These are phyloP conservation scores for Ophiostoma perfectum DNA, from an alignment of 2,329 filamentous ascomycete species.

Conservation along the genomic window DNA sequence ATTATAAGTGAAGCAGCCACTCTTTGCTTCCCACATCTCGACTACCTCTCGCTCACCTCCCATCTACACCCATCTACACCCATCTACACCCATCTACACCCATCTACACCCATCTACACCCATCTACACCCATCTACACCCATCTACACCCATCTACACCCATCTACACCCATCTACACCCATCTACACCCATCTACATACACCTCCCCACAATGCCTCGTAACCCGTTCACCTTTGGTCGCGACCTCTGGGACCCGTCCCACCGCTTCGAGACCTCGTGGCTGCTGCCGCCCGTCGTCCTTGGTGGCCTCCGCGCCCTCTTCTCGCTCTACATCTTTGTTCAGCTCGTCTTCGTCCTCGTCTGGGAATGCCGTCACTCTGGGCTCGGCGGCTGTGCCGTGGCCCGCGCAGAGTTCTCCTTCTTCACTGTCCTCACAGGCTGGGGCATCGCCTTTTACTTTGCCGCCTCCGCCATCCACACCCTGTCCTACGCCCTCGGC, in stretches of 20 bases:
- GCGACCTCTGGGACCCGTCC: conserved; percentile 47
- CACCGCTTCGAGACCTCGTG: conserved; percentile 76
- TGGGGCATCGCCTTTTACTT: conserved; percentile 82
- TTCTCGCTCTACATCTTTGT: conserved; percentile 64
- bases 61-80: too few species aligned
- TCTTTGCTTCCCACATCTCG: too few species aligned
- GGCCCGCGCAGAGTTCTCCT: conserved; percentile 62
- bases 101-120: too few species aligned
- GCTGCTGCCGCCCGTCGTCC: conserved; percentile 61
- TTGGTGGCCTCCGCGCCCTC: conserved; percentile 53
- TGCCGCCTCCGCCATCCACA: conserved; percentile 62
- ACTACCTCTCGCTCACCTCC: too few species aligned
- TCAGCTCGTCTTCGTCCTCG: conserved; percentile 64
- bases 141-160: too few species aligned
- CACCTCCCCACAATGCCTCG: conserved; percentile 14
- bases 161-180: too few species aligned
- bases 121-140: too few species aligned
- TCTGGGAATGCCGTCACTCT: conserved; percentile 54
- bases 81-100: too few species aligned
- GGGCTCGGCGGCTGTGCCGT: conserved; percentile 39
- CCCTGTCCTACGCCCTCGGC: conserved; percentile 55
- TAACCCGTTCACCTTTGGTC: conserved; percentile 37
- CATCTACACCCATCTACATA: conserved; percentile 17
- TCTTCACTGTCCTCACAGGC: conserved; percentile 76
- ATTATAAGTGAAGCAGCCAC: too few species aligned